Conservation (phyloP, 495 filamentous ascomycete species). For the Neurospora cerealis region DNA sequence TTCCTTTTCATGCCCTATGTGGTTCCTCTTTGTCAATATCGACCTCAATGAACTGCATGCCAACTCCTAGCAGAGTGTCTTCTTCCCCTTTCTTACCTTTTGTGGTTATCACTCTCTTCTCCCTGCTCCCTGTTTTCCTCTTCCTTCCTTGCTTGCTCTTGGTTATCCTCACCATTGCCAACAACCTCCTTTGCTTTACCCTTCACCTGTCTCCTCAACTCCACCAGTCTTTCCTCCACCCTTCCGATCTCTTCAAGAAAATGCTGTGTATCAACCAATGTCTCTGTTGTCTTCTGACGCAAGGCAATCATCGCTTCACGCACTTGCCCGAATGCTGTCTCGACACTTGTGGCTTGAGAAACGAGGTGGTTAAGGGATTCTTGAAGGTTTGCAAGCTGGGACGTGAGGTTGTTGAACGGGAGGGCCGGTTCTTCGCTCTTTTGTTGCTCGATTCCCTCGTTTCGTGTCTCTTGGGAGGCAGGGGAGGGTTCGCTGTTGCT, state of each 20-base stretch:
- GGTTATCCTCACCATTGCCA: neutral
- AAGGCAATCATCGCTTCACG: neutral
- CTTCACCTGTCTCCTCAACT: neutral
- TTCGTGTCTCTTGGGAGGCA: neutral
- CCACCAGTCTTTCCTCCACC: neutral
- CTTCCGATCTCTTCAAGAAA: neutral
- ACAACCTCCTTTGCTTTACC: neutral
- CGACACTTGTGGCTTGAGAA: neutral
- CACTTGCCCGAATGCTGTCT: neutral
- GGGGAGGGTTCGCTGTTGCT: neutral
- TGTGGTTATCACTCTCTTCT: neutral
- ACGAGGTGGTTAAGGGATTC: neutral
- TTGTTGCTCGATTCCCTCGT: neutral
- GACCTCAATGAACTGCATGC: neutral
- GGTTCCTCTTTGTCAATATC: neutral
- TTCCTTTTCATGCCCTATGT: no score
- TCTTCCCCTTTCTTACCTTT: neutral
- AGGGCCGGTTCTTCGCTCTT: fast-evolving
- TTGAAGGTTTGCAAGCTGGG: neutral
- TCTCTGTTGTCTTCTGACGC: neutral
- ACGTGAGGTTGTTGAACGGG: neutral
- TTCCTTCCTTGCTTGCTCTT: neutral
- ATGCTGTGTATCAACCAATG: fast-evolving
- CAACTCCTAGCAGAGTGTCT: neutral
- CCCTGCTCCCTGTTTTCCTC: neutral